phyloP scores from a whole-genome alignment of 495 filamentous ascomycete species.

The Usnea hakonensis region DNA sequence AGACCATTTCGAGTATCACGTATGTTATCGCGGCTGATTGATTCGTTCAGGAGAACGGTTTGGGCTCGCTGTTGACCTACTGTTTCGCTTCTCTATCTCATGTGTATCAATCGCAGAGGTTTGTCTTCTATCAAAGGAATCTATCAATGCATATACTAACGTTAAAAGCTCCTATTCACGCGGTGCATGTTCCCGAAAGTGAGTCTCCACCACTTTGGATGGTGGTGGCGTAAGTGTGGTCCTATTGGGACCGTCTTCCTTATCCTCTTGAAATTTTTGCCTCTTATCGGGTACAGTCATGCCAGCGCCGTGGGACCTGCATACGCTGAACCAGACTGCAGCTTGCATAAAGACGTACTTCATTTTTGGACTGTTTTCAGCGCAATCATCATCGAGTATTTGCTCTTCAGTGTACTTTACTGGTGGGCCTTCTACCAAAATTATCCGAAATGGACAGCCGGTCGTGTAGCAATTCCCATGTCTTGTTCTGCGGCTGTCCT shows the following conservation, averaged over 20 bases:
- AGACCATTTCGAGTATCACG: slow-evolving; percentile 1
- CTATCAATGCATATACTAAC: slow-evolving; percentile 4
- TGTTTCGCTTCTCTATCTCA: slow-evolving; percentile 2
- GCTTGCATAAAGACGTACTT: background rate
- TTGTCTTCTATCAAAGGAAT: background rate
- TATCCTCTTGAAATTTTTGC: background rate
- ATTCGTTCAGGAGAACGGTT: background rate
- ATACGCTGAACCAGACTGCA: background rate
- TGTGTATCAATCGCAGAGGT: slow-evolving; percentile 1
- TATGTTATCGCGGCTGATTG: background rate
- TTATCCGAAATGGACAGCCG: background rate
- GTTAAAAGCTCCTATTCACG: slow-evolving; percentile 4
- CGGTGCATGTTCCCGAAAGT: background rate
- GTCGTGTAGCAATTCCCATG: background rate
- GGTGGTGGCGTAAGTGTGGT: background rate
- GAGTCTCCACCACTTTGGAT: background rate
- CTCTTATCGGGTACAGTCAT: background rate
- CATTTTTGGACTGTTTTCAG: slow-evolving; percentile 5
- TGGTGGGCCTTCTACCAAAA: background rate
- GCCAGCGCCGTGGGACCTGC: background rate
- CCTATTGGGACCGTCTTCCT: background rate
- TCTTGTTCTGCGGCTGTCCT: background rate
- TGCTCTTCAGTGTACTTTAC: slow-evolving; percentile 4
- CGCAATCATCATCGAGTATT: background rate
- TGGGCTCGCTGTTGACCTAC: background rate